Base-by-base conservation (phyloP, 495 filamentous ascomycete species). In the Usnea hakonensis region DNA sequence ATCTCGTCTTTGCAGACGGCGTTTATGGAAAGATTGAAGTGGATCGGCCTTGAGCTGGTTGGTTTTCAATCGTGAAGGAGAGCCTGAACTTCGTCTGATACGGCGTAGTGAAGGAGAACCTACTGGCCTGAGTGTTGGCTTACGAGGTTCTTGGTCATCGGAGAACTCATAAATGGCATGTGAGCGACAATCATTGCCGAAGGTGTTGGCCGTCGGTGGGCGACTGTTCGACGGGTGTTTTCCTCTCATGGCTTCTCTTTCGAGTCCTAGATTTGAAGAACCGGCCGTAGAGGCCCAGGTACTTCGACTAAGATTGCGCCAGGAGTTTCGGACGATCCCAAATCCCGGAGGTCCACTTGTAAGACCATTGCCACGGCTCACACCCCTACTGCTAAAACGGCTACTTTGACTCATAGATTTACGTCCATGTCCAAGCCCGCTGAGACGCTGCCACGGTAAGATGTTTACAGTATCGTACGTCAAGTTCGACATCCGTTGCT, bases 281-380 rank as follows among this genome's bases (percentile, higher is more conserved):
- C 44, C 50, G 19, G 60, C 55, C 40, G 65, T 67, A 21, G 43
- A 57, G 8, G 62, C 53, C 62, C 65, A 64, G 53, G 62, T 67
- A 23, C 40, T 38, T 48, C 30, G 35, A 56, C 62, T 67, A 2
- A 73, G 73, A 48, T 77, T 79, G 55, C 79, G 77, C 79, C 78
- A 81, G 23, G 79, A 80, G 46, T 69, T 64, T n/a, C 75, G 71
- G 9, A 80, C 77, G 7, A 76, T 61, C 14, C 77, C 77, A 55
- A 74, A 75, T 35, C 75, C 76, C 5, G 73, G 73, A 43, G 77
- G 78, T 21, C 78, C 78, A 54, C 48, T 59, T 19, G 54, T 21
- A 13, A 75, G 76, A 57, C 77, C 78, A n/a, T 76, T 75, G 13
- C 78, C 78, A 66, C 79, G 79, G 1, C 78, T 78, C 33, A 78